Base-by-base conservation (phyloP, 1,139 yeast genomes). In the Kodamaea ohmeri region DNA sequence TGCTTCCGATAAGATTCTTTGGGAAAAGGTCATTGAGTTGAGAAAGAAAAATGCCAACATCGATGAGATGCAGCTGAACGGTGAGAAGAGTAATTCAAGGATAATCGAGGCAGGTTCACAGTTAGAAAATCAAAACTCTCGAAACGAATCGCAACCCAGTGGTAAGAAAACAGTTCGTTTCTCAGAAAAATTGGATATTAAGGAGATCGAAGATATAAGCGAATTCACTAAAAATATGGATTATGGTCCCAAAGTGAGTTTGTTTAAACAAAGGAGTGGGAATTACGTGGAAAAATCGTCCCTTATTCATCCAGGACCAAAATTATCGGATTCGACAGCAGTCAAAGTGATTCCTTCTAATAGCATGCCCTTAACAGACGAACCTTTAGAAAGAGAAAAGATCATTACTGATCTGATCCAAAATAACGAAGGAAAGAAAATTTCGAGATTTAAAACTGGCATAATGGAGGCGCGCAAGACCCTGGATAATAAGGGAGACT, bases 151-250 rank as follows among this genome's bases (percentile, higher is more conserved):
- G 18, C 15, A 12, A 2, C 5, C 19, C 8, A 13, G 17, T 16
- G 19, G 25, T 3, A 64, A 63, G 45, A 77, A 78, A 47, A 56
- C 67, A 6, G 86, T 80, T 16, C 65, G 73, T 15, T 80, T 80
- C 58, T 71, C 80, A 1, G 63, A 70, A 2, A 55, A 59, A 2
- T 63, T 78, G 34, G 76, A 78, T 39, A 68, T 81, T n/a, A 76
- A 75, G 40, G 81, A 78, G 47, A 68, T 81, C 19, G 83, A 78
- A 36, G 76, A 73, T 50, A 63, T 79, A 12, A 78, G 81, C 53
- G 71, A 68, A 22, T 73, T 71, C 34, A 60, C 76, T 21, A 70
- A 62, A 46, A 51, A 55, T 4, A 63, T 69, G 11, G 47, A 49
- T 21, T 51, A 48, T 16, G 35, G 45, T 34, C 32, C 56, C 36